phyloP scores from a whole-genome alignment of 192 early-diverging fungal genomes.

The Backusella liffmaniae region DNA sequence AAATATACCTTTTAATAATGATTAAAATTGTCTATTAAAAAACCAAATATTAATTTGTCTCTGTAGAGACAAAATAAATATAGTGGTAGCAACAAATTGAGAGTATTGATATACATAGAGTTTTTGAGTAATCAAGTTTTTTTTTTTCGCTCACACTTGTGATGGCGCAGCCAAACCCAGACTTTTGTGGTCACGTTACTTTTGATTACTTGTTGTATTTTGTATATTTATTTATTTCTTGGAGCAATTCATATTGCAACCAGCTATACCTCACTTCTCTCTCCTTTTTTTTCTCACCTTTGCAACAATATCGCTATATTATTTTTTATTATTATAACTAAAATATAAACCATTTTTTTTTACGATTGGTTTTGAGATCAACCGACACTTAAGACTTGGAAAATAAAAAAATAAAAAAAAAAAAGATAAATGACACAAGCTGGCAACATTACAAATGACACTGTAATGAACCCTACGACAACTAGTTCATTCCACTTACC shows the following conservation, averaged over 20 bases:
- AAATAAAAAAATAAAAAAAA: background rate
- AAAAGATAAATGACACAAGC: background rate
- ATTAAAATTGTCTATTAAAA: no score
- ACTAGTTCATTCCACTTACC: constrained; percentile 25
- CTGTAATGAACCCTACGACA: background rate
- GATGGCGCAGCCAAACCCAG: background rate
- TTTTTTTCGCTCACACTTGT: no score
- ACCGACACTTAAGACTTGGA: background rate
- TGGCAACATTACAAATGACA: background rate
- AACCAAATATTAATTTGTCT: no score
- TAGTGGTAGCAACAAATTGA: no score
- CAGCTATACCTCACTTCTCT: background rate
- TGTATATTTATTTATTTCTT: background rate
- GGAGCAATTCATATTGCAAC: background rate
- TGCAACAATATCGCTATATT: background rate
- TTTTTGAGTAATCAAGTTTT: no score
- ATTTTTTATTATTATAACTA: background rate
- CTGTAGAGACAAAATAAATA: no score
- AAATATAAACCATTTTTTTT: background rate
- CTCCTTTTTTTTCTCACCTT: background rate
- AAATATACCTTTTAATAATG: no score
- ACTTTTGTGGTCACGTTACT: background rate
- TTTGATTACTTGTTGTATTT: background rate
- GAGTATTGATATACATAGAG: no score
- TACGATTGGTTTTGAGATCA: background rate